Percentiles rank a stretch among this genome's conserved stretches.
phyloP scores from a whole-genome alignment of 192 early-diverging fungal species.

The Coemansia sp. region DNA sequence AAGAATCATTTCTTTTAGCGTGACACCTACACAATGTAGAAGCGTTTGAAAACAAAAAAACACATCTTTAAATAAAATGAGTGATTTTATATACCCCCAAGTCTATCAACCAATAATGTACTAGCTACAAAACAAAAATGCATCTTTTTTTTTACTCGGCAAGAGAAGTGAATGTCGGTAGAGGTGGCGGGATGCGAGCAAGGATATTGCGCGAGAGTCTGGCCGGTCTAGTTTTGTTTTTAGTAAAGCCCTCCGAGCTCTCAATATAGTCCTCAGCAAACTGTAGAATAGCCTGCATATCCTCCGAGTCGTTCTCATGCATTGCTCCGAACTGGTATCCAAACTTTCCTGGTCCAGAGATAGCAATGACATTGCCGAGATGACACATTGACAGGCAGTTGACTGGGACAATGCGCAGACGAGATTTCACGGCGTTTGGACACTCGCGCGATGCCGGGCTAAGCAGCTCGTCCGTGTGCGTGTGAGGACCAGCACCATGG shows the following conservation, averaged over 20 bases:
- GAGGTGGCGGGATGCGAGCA: slow-evolving; percentile 45
- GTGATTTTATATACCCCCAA: too few relatives aligned
- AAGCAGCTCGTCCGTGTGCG: slow-evolving; percentile 9
- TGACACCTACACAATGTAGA: not conserved
- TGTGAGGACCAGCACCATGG: slow-evolving; percentile 34
- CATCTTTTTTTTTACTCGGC: slow-evolving; percentile 20
- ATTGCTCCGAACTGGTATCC: slow-evolving; percentile 56
- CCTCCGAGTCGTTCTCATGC: slow-evolving; percentile 54
- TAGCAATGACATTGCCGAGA: slow-evolving; percentile 50
- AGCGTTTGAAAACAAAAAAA: too few relatives aligned
- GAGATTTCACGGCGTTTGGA: slow-evolving; percentile 49
- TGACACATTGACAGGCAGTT: slow-evolving; percentile 56
- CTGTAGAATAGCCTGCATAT: slow-evolving; percentile 53
- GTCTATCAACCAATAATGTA: too few relatives aligned
- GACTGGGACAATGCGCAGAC: slow-evolving; percentile 52
- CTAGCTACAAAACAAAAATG: not conserved
- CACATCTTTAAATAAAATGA: too few relatives aligned
- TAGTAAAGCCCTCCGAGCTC: slow-evolving; percentile 49
- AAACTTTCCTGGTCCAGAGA: slow-evolving; percentile 50
- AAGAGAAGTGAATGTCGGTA: slow-evolving; percentile 47
- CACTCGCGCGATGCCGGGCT: slow-evolving; percentile 32
- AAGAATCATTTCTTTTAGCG: too few relatives aligned
- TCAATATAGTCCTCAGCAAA: slow-evolving; percentile 58
- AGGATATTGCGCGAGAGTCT: slow-evolving; percentile 48
- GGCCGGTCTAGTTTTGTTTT: slow-evolving; percentile 49